phyloP scores from a whole-genome alignment of 1,284 basidiomycete species.

The Irpex rosettiformis region DNA sequence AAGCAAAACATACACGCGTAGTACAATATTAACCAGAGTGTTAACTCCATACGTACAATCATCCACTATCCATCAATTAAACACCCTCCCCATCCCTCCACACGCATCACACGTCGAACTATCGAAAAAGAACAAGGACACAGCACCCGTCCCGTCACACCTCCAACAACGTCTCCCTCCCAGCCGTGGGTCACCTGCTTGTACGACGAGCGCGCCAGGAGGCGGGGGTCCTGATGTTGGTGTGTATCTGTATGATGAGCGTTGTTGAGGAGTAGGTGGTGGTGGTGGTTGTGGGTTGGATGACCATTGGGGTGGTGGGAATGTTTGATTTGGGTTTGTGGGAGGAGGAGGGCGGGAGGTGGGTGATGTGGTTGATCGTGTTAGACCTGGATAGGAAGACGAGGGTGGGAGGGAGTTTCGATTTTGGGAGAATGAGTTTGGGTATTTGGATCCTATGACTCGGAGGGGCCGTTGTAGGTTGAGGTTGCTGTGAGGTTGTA shows the following conservation, averaged over 20 bases:
- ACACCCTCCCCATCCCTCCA: slow-evolving; percentile 58
- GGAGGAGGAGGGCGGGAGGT: slow-evolving; percentile 7
- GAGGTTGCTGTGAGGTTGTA: slow-evolving; percentile 18
- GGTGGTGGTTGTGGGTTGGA: neutral
- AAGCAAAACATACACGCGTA: too few relatives aligned
- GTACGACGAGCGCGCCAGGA: slow-evolving; percentile 44
- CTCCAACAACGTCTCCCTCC: slow-evolving; percentile 64
- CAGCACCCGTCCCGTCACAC: slow-evolving; percentile 56
- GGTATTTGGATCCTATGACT: slow-evolving; percentile 15
- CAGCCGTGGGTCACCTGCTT: slow-evolving; percentile 65
- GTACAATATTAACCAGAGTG: too few relatives aligned
- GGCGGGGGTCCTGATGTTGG: slow-evolving; percentile 23
- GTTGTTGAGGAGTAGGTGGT: slow-evolving; percentile 13
- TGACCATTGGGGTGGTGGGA: slow-evolving; percentile 12
- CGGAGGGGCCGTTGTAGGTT: slow-evolving; percentile 41
- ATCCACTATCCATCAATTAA: too few relatives aligned
- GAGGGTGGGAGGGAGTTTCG: slow-evolving; percentile 15
- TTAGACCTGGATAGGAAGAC: slow-evolving; percentile 7
- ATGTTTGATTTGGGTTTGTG: too few relatives aligned
- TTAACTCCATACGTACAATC: too few relatives aligned
- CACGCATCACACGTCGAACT: slow-evolving; percentile 45
- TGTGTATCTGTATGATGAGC: slow-evolving; percentile 7
- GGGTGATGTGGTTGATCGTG: slow-evolving; percentile 21
- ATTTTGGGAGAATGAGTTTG: slow-evolving; percentile 12
- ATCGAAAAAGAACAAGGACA: slow-evolving; percentile 56